A percentile compares a stretch with the other conserved stretches of the same genome.
These are phyloP conservation scores for Sporobolomyces phaffii DNA, from an alignment of 768 basidiomycete species.

Conservation along the genomic window DNA sequence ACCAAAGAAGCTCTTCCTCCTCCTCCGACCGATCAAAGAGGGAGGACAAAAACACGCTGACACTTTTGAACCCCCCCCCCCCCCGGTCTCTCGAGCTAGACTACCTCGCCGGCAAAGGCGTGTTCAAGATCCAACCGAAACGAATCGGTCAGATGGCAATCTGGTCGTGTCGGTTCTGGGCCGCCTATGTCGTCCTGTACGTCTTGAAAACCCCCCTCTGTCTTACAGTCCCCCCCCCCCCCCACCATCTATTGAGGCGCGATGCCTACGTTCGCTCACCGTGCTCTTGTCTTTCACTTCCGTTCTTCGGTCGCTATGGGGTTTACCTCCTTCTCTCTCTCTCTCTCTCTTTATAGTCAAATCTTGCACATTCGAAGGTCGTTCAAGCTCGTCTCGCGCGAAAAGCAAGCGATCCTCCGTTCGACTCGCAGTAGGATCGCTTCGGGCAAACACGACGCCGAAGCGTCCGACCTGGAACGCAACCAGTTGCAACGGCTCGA, in stretches of 20 bases:
- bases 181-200: constrained; percentile 67
- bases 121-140: constrained; percentile 24
- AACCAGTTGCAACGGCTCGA: constrained; percentile 44
- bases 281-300: constrained; percentile 47
- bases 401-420: neutral
- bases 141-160: constrained; percentile 49
- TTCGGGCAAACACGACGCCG: constrained; percentile 3
- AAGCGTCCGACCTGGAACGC: constrained; percentile 15
- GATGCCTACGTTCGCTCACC: too few relatives aligned
- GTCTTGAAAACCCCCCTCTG: constrained; percentile 45
- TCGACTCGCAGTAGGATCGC: constrained; percentile 48
- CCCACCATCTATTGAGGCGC: too few relatives aligned
- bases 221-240: constrained; percentile 17
- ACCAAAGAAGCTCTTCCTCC: neutral
- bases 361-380: constrained; percentile 33
- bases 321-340: constrained; percentile 53
- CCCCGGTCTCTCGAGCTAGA: too few relatives aligned
- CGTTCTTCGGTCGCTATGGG: constrained; percentile 60
- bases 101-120: constrained; percentile 41
- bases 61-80: too few relatives aligned
- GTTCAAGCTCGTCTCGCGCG: constrained; percentile 14
- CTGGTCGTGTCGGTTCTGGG: constrained; percentile 80
- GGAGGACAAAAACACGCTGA: too few relatives aligned
- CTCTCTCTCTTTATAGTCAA: constrained; percentile 17
- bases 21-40: too few relatives aligned